Evolutionary conservation across 2,329 filamentous ascomycete species (phyloP).

Genomic region (Rhinocladiella mackenziei): DNA sequence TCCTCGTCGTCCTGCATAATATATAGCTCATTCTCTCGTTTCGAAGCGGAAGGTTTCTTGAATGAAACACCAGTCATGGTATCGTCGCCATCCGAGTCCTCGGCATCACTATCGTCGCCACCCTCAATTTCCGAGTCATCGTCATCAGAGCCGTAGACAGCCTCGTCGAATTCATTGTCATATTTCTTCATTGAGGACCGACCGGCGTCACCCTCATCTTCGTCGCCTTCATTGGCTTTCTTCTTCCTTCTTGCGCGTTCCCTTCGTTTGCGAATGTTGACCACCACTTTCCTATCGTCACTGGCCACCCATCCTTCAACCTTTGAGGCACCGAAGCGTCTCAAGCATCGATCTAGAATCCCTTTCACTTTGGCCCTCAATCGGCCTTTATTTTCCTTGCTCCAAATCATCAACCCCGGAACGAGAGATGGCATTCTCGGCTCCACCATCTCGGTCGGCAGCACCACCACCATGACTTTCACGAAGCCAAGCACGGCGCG

Average conservation of each 20-base stretch:
- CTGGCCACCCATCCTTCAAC: conserved; percentile 73
- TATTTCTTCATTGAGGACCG: conserved; percentile 55
- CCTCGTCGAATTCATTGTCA: conserved; percentile 91
- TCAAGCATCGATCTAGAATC: conserved; percentile 89
- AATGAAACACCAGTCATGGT: conserved; percentile 26
- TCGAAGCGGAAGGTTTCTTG: conserved; percentile 37
- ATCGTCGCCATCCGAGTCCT: conserved; percentile 32
- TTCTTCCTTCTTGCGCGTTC: conserved; percentile 89
- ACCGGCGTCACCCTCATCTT: conserved; percentile 47
- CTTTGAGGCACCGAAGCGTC: conserved; percentile 78
- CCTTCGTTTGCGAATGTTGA: conserved; percentile 92
- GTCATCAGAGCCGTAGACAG: conserved; percentile 77
- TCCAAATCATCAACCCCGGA: conserved; percentile 91
- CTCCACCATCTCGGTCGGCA: conserved; percentile 70
- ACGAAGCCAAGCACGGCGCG: conserved; percentile 92
- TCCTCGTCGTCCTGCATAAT: conserved; percentile 77
- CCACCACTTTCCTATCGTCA: conserved; percentile 74
- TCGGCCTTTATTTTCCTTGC: conserved; percentile 95
- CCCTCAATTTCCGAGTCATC: conserved; percentile 48
- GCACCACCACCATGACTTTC: conserved; percentile 86
- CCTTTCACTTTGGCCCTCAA: conserved; percentile 98
- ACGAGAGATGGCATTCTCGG: conserved; percentile 73
- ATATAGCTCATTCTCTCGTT: conserved; percentile 63
- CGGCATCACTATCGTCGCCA: conserved; percentile 46
- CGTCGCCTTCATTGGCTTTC: conserved; percentile 60